These are phyloP conservation scores for Puccinia polysora DNA, from an alignment of 1,284 basidiomycete species.

Conservation along the genomic window DNA sequence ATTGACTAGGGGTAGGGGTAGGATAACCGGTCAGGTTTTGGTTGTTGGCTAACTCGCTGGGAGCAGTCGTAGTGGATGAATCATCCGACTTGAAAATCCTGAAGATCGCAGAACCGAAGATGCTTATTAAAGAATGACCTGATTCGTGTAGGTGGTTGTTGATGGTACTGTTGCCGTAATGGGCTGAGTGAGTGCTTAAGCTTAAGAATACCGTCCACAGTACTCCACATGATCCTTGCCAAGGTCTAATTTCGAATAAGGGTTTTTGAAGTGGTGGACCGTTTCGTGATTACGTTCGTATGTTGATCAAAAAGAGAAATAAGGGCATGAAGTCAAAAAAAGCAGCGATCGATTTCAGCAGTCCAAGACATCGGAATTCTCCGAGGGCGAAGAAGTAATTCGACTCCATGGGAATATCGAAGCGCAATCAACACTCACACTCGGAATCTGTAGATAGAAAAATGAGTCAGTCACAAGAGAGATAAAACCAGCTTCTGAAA, in stretches of 20 bases:
- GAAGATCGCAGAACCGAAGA: background rate
- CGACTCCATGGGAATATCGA: background rate
- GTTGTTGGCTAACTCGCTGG: too few relatives aligned
- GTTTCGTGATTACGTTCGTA: too few relatives aligned
- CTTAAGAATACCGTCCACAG: slow-evolving; percentile 37
- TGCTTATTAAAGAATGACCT: too few relatives aligned
- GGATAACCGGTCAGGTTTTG: too few relatives aligned
- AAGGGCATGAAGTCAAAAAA: too few relatives aligned
- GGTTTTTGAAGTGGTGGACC: too few relatives aligned
- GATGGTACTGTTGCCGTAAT: background rate
- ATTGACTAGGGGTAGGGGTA: too few relatives aligned
- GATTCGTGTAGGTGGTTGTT: background rate
- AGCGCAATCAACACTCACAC: slow-evolving; percentile 18
- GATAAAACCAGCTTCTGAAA: background rate
- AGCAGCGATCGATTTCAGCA: background rate
- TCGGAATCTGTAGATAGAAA: slow-evolving; percentile 8
- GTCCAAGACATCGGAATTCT: background rate
- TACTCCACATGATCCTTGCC: slow-evolving; percentile 31
- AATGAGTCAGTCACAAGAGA: background rate
- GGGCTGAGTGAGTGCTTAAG: slow-evolving; percentile 24
- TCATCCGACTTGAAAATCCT: background rate
- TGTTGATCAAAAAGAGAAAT: too few relatives aligned
- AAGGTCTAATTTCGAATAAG: too few relatives aligned
- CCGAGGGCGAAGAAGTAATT: background rate
- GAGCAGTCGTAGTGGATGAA: too few relatives aligned